A percentile compares a stretch with the other conserved stretches of the same genome.
Conservation (phyloP, 495 filamentous ascomycete genomes). For the Xylaria grammica region DNA sequence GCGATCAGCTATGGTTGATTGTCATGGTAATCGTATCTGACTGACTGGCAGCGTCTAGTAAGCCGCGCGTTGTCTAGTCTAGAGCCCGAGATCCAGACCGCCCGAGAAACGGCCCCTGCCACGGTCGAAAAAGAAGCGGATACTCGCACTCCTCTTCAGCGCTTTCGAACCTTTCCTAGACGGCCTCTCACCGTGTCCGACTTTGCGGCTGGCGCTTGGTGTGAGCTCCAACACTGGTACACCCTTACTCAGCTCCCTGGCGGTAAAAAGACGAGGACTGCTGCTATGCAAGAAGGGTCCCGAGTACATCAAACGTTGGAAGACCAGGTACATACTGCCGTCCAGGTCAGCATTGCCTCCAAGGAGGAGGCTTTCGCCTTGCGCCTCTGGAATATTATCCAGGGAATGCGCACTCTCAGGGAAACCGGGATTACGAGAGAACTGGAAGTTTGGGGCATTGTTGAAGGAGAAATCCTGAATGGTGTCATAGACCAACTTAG, state of each 20-base stretch:
- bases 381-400: conserved; percentile 89
- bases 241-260: conserved; percentile 69
- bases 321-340: conserved; percentile 78
- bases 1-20: background rate
- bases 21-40: conserved; percentile 46
- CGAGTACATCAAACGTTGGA: conserved; percentile 82
- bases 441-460: conserved; percentile 87
- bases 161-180: conserved; percentile 77
- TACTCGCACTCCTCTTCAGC: conserved; percentile 56
- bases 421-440: conserved; percentile 85
- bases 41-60: conserved; percentile 69
- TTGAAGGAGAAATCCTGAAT: conserved; percentile 83
- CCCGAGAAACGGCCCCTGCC: background rate
- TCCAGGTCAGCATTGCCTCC: conserved; percentile 70
- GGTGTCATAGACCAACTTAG: conserved; percentile 90
- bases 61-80: conserved; percentile 48
- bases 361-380: conserved; percentile 85
- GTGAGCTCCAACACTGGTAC: conserved; percentile 93
- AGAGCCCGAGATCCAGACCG: conserved; percentile 15
- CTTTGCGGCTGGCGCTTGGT: conserved; percentile 88
- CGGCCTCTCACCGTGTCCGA: conserved; percentile 91
- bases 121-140: conserved; percentile 25
- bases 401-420: conserved; percentile 77
- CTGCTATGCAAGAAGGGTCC: conserved; percentile 82
- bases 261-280: conserved; percentile 73